Conservation (phyloP, 2,329 filamentous ascomycete genomes). For the Xylariaceae sp. region DNA sequence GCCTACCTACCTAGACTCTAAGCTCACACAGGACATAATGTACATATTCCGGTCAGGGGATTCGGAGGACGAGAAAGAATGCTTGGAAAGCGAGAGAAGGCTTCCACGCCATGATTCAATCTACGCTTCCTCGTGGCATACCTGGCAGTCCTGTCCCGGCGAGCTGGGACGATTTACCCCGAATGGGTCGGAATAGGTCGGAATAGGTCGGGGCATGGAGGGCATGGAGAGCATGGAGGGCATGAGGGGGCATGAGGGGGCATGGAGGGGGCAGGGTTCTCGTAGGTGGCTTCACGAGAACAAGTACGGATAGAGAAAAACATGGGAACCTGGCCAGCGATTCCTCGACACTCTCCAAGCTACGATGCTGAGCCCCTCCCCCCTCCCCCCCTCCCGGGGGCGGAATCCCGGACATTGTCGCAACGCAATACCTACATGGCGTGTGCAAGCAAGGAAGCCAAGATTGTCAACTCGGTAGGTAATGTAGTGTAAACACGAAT, state of each 20-base stretch:
- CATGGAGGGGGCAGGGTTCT: constrained; percentile 15
- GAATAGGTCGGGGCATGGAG: too few species aligned
- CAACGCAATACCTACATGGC: background rate
- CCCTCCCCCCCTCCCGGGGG: background rate
- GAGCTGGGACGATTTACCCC: constrained; percentile 22
- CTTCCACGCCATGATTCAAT: constrained; percentile 14
- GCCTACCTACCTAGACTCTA: too few species aligned
- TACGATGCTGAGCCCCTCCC: constrained; percentile 2
- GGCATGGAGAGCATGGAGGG: too few species aligned
- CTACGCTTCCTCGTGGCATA: constrained; percentile 23
- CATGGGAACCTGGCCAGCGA: constrained; percentile 9
- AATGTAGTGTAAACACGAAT: background rate
- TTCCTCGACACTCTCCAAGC: constrained; percentile 1
- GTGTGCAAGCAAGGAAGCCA: background rate
- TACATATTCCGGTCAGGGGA: too few species aligned
- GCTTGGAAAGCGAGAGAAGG: background rate
- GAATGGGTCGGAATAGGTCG: background rate
- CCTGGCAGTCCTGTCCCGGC: constrained; percentile 16
- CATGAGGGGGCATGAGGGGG: too few species aligned
- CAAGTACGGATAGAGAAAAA: constrained; percentile 1
- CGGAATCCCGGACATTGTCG: background rate
- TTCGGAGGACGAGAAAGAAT: background rate
- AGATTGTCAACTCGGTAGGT: background rate
- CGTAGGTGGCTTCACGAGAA: constrained; percentile 15
- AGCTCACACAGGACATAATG: too few species aligned